Evolutionary conservation across 768 basidiomycete species (phyloP), one percentile per base, ranked within the genome.

Genomic region (Lentinula raphanica): DNA sequence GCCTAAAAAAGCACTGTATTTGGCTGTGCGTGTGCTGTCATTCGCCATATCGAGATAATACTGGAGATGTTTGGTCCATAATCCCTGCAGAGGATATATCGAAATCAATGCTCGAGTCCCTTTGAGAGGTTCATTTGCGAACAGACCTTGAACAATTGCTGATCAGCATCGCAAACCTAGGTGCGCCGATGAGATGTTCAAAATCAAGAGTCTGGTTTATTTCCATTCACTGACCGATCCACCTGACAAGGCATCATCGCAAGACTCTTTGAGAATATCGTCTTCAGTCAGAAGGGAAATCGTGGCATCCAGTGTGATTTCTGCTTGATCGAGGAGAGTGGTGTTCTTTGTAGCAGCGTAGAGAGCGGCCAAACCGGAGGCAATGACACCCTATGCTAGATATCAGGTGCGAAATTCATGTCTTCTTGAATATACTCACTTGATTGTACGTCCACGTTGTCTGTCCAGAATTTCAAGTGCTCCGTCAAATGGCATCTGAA

Each of bases 401-500:
- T 8, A 44, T 23, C n/a, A 27, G 9, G 23, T 2, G 19, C n/a
- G 23, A 23, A 8, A 44, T 21, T 23, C 42, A 7, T 44, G 39
- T 38, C 53, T 44, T 21, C 11, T 3, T 27, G 31, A 9, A 50
- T 51, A n/a, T 21, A 36, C 44, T 8, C 42, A 79, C 81, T 64
- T 83, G 82, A 61, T 84, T 83, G 63, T 84, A 84, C 0, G 78
- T 82, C 83, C 83, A 83, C 2, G 81, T 76, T 3, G 81, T 83
- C 78, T 81, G 59, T 25, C 56, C 9, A 19, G 19, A 51, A 25
- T 23, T 21, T 21, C 21, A 58, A 17, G 13, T 25, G 51, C 31
- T 21, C n/a, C 15, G n/a, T 28, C 5, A 60, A 40, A 15, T 17
- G 38, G 38, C 13, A 39, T 54, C 21, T 31, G 27, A 13, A 13